Evolutionary conservation across 2,329 filamentous ascomycete genomes (phyloP).

Genomic region (Aureobasidium leucospermi): DNA sequence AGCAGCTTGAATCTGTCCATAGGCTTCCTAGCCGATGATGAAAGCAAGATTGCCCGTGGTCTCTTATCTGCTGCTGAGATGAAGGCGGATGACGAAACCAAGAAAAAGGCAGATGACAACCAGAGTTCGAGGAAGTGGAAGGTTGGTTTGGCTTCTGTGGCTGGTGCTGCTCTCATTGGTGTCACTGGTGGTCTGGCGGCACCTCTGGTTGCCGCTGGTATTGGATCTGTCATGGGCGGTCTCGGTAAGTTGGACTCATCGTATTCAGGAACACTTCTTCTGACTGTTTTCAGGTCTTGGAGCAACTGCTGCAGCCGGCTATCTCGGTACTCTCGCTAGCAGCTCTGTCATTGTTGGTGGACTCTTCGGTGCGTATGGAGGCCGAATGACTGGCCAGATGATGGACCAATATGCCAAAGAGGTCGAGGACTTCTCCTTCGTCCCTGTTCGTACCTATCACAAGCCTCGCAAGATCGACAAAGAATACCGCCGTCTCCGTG

Average conservation of each 20-base stretch:
- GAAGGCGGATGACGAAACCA: constrained; percentile 68
- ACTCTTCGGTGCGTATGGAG: constrained; percentile 86
- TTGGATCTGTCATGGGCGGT: constrained; percentile 73
- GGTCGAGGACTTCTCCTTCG: constrained; percentile 80
- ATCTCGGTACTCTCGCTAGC: constrained; percentile 73
- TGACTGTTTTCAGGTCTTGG: constrained; percentile 50
- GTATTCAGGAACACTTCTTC: not conserved
- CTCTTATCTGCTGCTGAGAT: constrained; percentile 72
- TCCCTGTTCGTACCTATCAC: constrained; percentile 60
- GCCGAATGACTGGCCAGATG: constrained; percentile 74
- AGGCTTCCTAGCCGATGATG: constrained; percentile 27
- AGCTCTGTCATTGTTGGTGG: constrained; percentile 73
- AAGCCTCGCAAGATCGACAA: constrained; percentile 45
- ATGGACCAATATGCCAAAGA: constrained; percentile 83
- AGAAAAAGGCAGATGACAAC: constrained; percentile 62
- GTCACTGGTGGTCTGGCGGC: constrained; percentile 73
- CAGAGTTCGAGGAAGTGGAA: constrained; percentile 66
- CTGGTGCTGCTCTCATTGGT: constrained; percentile 79
- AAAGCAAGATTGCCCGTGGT: constrained; percentile 66
- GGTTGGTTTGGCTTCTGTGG: constrained; percentile 79
- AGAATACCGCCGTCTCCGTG: constrained; percentile 51
- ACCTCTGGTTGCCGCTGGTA: constrained; percentile 67
- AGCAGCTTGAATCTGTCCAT: constrained; percentile 28
- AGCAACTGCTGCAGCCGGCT: constrained; percentile 64
- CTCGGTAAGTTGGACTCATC: constrained; percentile 27